Conservation (phyloP, 345 rosid species). For the Carallia pectinifolia region DNA sequence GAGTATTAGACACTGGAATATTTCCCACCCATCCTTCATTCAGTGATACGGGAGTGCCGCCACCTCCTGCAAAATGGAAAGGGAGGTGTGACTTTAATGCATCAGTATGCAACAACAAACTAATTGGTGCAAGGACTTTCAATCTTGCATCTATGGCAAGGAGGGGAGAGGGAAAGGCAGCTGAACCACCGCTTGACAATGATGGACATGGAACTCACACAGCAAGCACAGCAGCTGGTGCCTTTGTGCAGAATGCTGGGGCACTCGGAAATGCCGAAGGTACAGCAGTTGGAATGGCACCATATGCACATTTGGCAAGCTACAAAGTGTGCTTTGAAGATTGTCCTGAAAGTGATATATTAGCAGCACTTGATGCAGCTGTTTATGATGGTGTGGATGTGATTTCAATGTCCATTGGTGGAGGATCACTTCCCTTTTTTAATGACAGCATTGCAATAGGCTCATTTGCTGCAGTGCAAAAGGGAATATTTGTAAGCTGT, state of each 20-base stretch:
- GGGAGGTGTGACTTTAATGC: conserved; percentile 23
- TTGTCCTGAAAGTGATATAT: conserved; percentile 53
- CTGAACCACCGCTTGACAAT: conserved; percentile 9
- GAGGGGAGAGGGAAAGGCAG: background rate
- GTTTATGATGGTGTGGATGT: conserved; percentile 64
- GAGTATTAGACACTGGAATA: conserved; percentile 22
- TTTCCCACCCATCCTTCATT: conserved; percentile 25
- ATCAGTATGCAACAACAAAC: conserved; percentile 21
- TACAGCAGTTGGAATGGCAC: conserved; percentile 40
- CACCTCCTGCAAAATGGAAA: conserved; percentile 29
- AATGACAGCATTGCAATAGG: conserved; percentile 32
- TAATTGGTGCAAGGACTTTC: conserved; percentile 19
- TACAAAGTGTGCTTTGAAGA: conserved; percentile 56
- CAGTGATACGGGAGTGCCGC: conserved; percentile 23
- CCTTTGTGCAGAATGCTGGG: conserved; percentile 31
- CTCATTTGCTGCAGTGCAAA: conserved; percentile 37
- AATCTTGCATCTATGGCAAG: conserved; percentile 5
- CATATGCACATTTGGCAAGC: conserved; percentile 52
- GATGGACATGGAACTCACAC: conserved; percentile 28
- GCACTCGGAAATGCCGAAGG: conserved; percentile 50
- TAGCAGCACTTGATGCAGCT: conserved; percentile 63
- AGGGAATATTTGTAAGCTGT: conserved; percentile 38
- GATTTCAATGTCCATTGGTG: conserved; percentile 51
- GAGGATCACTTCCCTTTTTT: conserved; percentile 19
- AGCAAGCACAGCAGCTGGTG: conserved; percentile 47